Evolutionary conservation across 306 rosid genomes (phyloP), one percentile per base, ranked within the genome.

Genomic region (Astragalus glycyphyllos): DNA sequence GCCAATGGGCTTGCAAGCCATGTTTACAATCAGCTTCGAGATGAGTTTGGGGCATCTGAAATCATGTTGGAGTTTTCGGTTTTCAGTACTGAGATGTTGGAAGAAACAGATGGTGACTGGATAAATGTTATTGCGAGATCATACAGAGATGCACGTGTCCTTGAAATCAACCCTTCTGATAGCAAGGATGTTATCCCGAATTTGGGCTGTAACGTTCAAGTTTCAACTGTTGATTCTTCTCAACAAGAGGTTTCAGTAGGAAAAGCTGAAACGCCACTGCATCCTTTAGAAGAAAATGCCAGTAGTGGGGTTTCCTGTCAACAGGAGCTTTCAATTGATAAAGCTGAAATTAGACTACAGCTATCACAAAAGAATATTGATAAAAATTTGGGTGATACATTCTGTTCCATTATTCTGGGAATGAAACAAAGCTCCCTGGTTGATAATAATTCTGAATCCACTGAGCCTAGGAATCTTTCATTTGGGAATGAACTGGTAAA

Each of bases 21-120:
- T 57, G 65, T 90, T 59, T 31, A 69, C 69, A 41, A 86, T 44
- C 68, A 81, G 40, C 86, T 93, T 0, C 74, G 7, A 13, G 82
- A 83, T 42, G 86, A 88, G 58, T 87, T 83, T 65, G 84, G 82
- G 38, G 98, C 89, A 20, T 75, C 80, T 60, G 84, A 90, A 69
- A 60, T 77, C 16, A 71, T 6, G 13, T 80, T 93, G 71, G 77
- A 81, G 67, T 82, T 85, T 78, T 76, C 89, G 11, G 74, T 59
- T 57, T 84, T 83, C 9, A 81, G 82, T 82, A 80, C 74, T 60
- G 74, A 73, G 64, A 31, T 81, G 55, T 49, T 78, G 44, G 90
- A 90, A 75, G 88, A 83, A 80, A 71, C 67, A 20, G 89, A 88
- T 13, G 84, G 80, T 5, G 92, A 81, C 46, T 88, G 98, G 97